Evolutionary conservation across 257 asterid genomes (phyloP).

Genomic region (Solanum ahanhuiri): DNA sequence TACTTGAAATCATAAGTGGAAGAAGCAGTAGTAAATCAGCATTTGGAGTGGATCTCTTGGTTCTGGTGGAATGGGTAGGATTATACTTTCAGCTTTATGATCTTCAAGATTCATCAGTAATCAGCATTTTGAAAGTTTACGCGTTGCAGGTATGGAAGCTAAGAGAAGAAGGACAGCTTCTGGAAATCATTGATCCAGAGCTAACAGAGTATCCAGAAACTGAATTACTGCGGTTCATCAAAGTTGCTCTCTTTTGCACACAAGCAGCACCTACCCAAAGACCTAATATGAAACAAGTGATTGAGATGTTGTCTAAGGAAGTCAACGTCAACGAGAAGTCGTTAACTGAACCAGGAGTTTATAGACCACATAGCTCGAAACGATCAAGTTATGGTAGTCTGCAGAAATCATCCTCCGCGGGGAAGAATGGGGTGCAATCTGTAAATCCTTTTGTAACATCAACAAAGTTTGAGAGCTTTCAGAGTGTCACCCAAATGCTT

Average conservation of each 20-base stretch:
- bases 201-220: conserved; percentile 33
- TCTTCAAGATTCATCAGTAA: not conserved
- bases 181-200: conserved; percentile 62
- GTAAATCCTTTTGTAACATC: conserved; percentile 11
- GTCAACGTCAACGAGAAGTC: conserved; percentile 48
- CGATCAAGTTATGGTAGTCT: conserved; percentile 15
- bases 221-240: conserved; percentile 40
- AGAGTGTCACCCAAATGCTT: conserved; percentile 29
- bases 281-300: conserved; percentile 76
- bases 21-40: conserved; percentile 57
- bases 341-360: conserved; percentile 54
- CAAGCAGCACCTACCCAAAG: conserved; percentile 63
- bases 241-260: conserved; percentile 69
- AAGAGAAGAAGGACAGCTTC: conserved; percentile 37
- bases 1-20: too few species aligned
- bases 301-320: conserved; percentile 53
- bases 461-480: conserved; percentile 16
- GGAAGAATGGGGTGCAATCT: conserved; percentile 21
- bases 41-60: conserved; percentile 48
- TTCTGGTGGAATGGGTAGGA: conserved; percentile 75
- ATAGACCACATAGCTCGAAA: conserved; percentile 17
- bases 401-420: conserved; percentile 19
- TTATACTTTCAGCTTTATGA: not conserved
- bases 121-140: not conserved
- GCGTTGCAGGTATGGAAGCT: conserved; percentile 62